Conservation (phyloP, 768 basidiomycete species). For the Ephemerocybe angulata region DNA sequence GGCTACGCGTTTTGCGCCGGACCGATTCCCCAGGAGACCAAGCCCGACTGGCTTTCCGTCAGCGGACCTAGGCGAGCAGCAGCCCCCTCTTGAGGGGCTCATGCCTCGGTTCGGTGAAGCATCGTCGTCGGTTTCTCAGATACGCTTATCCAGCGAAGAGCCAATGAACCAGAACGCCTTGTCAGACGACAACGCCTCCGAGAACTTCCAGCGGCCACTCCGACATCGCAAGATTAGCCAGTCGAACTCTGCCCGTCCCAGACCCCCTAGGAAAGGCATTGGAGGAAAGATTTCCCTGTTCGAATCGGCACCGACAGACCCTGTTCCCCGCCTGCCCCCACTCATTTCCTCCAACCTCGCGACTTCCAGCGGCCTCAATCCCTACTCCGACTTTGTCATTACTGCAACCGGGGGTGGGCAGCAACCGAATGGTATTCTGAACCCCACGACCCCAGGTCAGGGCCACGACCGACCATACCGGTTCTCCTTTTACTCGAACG, state of each 20-base stretch:
- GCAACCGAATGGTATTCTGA: slow-evolving; percentile 33
- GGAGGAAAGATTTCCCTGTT: slow-evolving; percentile 91
- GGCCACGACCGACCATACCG: slow-evolving; percentile 89
- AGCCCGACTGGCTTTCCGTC: background rate
- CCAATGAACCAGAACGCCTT: slow-evolving; percentile 7
- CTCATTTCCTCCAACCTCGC: slow-evolving; percentile 36
- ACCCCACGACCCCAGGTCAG: slow-evolving; percentile 21
- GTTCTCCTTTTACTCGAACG: slow-evolving; percentile 98
- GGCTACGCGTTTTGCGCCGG: slow-evolving; percentile 33
- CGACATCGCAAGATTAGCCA: slow-evolving; percentile 88
- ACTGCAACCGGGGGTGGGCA: slow-evolving; percentile 14
- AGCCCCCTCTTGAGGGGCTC: background rate
- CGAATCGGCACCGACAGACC: slow-evolving; percentile 55
- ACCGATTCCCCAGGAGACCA: slow-evolving; percentile 3
- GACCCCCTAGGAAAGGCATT: slow-evolving; percentile 52
- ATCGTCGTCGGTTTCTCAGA: background rate
- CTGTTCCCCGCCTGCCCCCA: slow-evolving; percentile 28
- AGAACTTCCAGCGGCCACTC: slow-evolving; percentile 31
- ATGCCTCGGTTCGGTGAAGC: background rate
- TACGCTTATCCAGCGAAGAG: slow-evolving; percentile 3
- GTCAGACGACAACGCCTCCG: slow-evolving; percentile 11
- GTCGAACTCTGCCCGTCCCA: slow-evolving; percentile 61
- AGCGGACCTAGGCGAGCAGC: background rate
- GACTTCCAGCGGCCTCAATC: slow-evolving; percentile 17
- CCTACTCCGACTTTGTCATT: slow-evolving; percentile 25